phyloP scores from a whole-genome alignment of 83 land plant species.

The Thuja plicata region DNA sequence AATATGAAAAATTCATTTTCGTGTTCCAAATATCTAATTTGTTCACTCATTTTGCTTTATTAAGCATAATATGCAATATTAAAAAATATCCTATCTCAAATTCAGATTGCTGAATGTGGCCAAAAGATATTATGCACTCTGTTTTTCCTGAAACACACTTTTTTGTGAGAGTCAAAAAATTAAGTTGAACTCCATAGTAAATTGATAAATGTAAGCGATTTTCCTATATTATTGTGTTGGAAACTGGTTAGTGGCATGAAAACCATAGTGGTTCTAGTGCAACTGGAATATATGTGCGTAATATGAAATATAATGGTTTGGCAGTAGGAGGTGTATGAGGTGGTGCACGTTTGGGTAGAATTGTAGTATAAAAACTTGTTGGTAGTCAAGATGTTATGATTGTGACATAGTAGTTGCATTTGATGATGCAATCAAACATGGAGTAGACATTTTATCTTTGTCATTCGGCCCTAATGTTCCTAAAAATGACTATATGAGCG shows the following conservation, averaged over 20 bases:
- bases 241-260: no score
- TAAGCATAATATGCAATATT: background rate
- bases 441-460: slow-evolving; percentile 66
- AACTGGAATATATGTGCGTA: slow-evolving; percentile 52
- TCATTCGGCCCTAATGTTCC: slow-evolving; percentile 70
- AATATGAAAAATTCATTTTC: no score
- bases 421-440: slow-evolving; percentile 80
- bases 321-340: slow-evolving; percentile 67
- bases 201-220: no score
- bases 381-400: slow-evolving; percentile 70
- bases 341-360: slow-evolving; percentile 71
- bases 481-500: slow-evolving; percentile 62
- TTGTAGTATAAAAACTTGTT: slow-evolving; percentile 74
- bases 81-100: no score
- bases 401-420: slow-evolving; percentile 73
- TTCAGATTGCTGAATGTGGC: no score
- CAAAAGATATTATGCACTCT: no score
- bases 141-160: no score
- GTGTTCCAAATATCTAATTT: no score
- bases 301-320: slow-evolving; percentile 58
- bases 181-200: no score
- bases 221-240: no score
- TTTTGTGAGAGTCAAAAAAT: no score
- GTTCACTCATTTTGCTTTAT: no score
- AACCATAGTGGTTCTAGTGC: slow-evolving; percentile 74